Evolutionary conservation across 139 green algal genomes (phyloP), one percentile per base, ranked within the genome.

Genomic region (Ostreobium quekettii): DNA sequence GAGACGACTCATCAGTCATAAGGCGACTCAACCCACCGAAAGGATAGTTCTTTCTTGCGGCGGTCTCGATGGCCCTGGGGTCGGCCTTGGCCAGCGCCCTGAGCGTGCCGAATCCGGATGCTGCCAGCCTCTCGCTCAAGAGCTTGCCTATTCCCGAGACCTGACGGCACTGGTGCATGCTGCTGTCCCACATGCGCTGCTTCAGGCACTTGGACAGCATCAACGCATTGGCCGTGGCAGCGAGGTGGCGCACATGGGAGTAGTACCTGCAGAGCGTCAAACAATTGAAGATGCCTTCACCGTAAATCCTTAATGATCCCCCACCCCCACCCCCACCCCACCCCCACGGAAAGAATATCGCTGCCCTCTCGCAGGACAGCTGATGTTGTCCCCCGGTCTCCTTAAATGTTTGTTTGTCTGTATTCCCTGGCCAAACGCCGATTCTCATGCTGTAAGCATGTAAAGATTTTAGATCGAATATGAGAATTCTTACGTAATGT

Each of bases 171-270:
- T 75, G 62, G 33, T 74, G 58, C 35, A 37, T 5, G 2, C 64
- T 77, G 72, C 77, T 77, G 0, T 78, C 73, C 87, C 85, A 91
- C 75, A 89, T 78, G 22, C 82, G 70, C 49, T 75, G 53, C 22
- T 66, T 53, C 26, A 84, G 69, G 32, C 39, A 60, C 53, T 80
- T 79, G 36, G 30, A 3, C 33, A 84, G 72, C 58, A 73, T 57
- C 29, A 77, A 47, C 26, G 78, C 63, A 66, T 84, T 84, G 64
- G 76, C 82, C n/a, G 82, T 78, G 7, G 77, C 80, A 29, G 82
- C 79, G 42, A 89, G 76, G 15, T 62, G 53, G 42, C 64, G 37
- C 0, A 24, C 60, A 49, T 80, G 66, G 0, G 61, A 60, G 67
- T 75, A 88, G 39, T 78, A 81, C 72, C 82, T 88, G 75, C 42